Evolutionary conservation across 2,329 filamentous ascomycete species (phyloP).

Genomic region (Aureobasidium subglaciale): DNA sequence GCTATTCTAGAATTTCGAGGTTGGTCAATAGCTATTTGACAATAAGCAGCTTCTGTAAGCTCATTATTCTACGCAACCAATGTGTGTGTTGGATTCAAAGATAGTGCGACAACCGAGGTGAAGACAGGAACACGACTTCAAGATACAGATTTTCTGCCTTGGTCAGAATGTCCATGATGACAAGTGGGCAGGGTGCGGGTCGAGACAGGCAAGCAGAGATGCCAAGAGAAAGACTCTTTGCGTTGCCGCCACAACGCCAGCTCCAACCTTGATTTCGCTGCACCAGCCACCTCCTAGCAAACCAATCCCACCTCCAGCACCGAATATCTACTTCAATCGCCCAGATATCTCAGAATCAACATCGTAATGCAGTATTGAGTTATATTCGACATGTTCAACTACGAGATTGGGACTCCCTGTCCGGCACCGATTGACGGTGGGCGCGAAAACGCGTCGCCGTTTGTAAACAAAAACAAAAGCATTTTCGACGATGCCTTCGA

Average conservation of each 20-base stretch:
- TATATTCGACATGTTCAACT: not conserved
- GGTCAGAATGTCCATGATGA: not conserved
- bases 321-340: not conserved
- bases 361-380: conserved; percentile 9
- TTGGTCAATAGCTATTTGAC: not conserved
- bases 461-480: conserved; percentile 13
- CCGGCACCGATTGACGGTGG: not conserved
- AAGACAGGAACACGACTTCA: no score
- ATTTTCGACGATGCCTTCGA: conserved; percentile 8
- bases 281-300: conserved; percentile 5
- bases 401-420: conserved; percentile 6
- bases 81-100: no score
- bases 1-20: not conserved
- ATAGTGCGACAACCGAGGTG: no score
- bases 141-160: no score
- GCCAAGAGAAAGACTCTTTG: not conserved
- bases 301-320: not conserved
- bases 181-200: not conserved
- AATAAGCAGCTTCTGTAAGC: not conserved
- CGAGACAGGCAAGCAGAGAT: not conserved
- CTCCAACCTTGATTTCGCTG: conserved; percentile 2
- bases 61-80: not conserved
- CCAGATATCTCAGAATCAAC: not conserved
- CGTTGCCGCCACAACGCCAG: not conserved
- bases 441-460: conserved; percentile 6